phyloP scores from a whole-genome alignment of 139 green algal genomes.

The Mychonastes homosphaera region DNA sequence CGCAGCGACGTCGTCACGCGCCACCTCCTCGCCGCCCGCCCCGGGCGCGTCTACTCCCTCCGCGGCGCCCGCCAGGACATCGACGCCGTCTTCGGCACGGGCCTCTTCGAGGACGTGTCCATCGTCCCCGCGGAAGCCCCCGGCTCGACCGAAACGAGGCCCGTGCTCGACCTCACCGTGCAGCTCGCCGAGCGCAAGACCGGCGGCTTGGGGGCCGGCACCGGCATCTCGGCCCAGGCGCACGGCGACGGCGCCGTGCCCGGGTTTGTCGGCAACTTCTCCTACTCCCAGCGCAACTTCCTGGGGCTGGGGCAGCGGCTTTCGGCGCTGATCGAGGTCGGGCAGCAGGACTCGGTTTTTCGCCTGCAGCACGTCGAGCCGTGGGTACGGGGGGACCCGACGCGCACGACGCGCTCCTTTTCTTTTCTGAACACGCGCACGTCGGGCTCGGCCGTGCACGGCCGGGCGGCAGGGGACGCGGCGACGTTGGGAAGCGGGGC shows the following conservation, averaged over 20 bases:
- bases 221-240: conserved; percentile 58
- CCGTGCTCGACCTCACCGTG: conserved; percentile 72
- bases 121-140: conserved; percentile 72
- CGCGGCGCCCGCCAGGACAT: conserved; percentile 68
- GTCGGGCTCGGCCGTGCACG: too few relatives aligned
- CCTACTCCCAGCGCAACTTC: conserved; percentile 81
- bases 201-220: conserved; percentile 71
- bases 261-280: conserved; percentile 72
- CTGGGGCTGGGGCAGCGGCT: conserved; percentile 87
- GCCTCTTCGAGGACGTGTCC: conserved; percentile 91
- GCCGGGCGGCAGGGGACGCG: too few relatives aligned
- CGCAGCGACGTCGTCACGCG: conserved; percentile 63
- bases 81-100: conserved; percentile 80
- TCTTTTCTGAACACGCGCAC: conserved; percentile 27
- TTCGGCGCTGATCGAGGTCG: conserved; percentile 37
- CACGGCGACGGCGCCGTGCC: conserved; percentile 53
- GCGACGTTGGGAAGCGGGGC: too few relatives aligned
- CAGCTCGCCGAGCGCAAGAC: conserved; percentile 82
- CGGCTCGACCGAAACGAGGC: conserved; percentile 41
- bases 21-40: conserved; percentile 72
- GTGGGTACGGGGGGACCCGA: conserved; percentile 75
- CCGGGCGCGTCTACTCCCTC: conserved; percentile 74
- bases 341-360: conserved; percentile 81
- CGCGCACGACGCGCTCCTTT: conserved; percentile 79
- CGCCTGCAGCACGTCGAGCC: conserved; percentile 83